Conservation (phyloP, 2,329 filamentous ascomycete genomes). For the Thyridium curvatum region DNA sequence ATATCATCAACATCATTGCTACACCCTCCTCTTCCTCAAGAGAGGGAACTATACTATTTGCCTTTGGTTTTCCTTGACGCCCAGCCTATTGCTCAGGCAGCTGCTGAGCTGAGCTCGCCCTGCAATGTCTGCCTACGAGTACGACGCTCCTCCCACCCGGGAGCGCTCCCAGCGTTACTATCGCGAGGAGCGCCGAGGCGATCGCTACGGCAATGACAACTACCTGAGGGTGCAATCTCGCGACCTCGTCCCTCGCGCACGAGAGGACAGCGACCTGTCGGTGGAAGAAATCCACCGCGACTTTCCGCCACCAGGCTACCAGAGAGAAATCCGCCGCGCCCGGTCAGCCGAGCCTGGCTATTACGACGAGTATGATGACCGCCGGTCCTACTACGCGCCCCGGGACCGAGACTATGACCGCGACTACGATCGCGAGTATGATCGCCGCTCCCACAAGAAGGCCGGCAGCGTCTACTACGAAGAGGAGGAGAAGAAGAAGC, state of each 20-base stretch:
- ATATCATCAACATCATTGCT: too few species aligned
- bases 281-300: slow-evolving; percentile 80
- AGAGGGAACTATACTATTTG: too few species aligned
- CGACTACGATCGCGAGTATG: slow-evolving; percentile 38
- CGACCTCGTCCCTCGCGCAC: slow-evolving; percentile 51
- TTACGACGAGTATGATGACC: slow-evolving; percentile 53
- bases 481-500: slow-evolving; percentile 48
- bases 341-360: slow-evolving; percentile 57
- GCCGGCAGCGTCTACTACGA: slow-evolving; percentile 47
- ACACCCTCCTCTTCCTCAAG: too few species aligned
- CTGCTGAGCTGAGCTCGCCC: not conserved
- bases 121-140: slow-evolving; percentile 47
- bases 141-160: slow-evolving; percentile 34
- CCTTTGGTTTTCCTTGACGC: too few species aligned
- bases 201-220: slow-evolving; percentile 49
- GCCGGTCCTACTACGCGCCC: slow-evolving; percentile 26
- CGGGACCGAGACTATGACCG: slow-evolving; percentile 39
- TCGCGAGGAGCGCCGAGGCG: slow-evolving; percentile 46
- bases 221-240: slow-evolving; percentile 38
- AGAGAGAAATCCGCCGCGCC: slow-evolving; percentile 49
- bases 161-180: slow-evolving; percentile 44
- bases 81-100: too few species aligned
- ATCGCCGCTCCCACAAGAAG: slow-evolving; percentile 43
- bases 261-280: slow-evolving; percentile 68
- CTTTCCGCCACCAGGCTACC: slow-evolving; percentile 66